These are phyloP conservation scores for Pythium vanterpoolii DNA, from an alignment of 352 stramenopile genomes.

Conservation along the genomic window DNA sequence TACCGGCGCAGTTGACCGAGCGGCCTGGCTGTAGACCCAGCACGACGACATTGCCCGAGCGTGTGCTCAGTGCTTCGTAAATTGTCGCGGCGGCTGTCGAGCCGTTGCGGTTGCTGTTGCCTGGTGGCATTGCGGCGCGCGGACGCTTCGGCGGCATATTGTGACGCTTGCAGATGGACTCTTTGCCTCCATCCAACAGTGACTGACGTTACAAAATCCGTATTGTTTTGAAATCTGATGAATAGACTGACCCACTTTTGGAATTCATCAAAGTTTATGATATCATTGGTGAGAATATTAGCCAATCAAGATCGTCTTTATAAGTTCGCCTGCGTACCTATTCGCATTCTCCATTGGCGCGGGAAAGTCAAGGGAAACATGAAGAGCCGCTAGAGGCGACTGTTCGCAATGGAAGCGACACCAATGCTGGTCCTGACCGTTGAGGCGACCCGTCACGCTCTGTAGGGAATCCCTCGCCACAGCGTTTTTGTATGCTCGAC, in stretches of 20 bases:
- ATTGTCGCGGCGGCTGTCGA: not conserved
- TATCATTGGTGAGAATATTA: too few relatives aligned
- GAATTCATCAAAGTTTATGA: too few relatives aligned
- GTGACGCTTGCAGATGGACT: not conserved
- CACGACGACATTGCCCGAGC: slow-evolving; percentile 60
- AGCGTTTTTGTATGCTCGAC: not conserved
- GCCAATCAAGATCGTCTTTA: too few relatives aligned
- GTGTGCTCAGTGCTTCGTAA: slow-evolving; percentile 43
- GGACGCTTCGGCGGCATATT: slow-evolving; percentile 25
- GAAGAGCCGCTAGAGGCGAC: not conserved
- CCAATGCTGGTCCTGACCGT: not conserved
- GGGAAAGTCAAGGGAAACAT: slow-evolving; percentile 4
- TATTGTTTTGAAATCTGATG: not conserved
- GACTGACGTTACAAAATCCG: not conserved
- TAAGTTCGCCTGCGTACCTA: slow-evolving; percentile 15
- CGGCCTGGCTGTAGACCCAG: slow-evolving; percentile 52
- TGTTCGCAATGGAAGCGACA: not conserved
- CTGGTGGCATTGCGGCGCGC: slow-evolving; percentile 8
- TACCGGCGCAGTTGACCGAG: slow-evolving; percentile 67
- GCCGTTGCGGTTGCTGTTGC: not conserved
- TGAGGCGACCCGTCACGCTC: not conserved
- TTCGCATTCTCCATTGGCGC: not conserved
- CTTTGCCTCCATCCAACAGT: slow-evolving; percentile 7
- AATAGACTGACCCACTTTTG: not conserved
- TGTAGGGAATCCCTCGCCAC: too few relatives aligned